These are phyloP conservation scores for Mortierella sp. DNA, from an alignment of 371 early-diverging fungal genomes.

Conservation along the genomic window DNA sequence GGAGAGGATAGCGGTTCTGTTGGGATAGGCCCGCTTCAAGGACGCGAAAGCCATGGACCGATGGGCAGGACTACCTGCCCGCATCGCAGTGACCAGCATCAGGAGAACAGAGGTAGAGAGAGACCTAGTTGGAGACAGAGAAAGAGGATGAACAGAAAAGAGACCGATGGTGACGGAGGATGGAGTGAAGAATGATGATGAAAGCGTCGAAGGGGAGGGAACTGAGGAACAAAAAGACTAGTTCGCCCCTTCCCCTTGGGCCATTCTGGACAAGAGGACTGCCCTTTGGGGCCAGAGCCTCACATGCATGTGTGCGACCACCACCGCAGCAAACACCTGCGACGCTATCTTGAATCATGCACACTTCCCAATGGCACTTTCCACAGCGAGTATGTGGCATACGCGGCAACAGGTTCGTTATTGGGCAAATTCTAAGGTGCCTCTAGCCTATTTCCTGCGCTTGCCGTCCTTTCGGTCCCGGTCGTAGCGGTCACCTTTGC, in stretches of 20 bases:
- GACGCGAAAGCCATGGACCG: constrained; percentile 21
- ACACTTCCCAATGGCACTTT: too few species aligned
- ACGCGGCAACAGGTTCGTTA: too few species aligned
- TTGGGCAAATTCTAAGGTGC: not conserved
- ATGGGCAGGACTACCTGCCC: constrained; percentile 24
- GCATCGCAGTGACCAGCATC: constrained; percentile 45
- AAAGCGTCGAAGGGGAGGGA: too few species aligned
- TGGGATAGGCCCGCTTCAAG: constrained; percentile 20
- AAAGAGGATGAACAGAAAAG: constrained; percentile 1
- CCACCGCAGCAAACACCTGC: not conserved
- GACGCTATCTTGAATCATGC: too few species aligned
- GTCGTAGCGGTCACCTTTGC: constrained; percentile 39
- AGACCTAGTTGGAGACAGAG: not conserved
- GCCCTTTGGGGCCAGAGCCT: too few species aligned
- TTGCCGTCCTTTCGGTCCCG: constrained; percentile 46
- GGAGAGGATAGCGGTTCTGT: constrained; percentile 12
- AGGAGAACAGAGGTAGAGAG: constrained; percentile 3
- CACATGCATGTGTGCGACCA: constrained; percentile 1
- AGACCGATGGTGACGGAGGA: not conserved
- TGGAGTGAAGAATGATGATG: not conserved
- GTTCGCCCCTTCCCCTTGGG: too few species aligned
- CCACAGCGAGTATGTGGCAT: too few species aligned
- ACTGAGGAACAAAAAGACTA: not conserved
- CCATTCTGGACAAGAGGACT: too few species aligned
- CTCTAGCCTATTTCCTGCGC: constrained; percentile 27